Base-by-base conservation (phyloP, 495 filamentous ascomycete species). In the Hypoxylon intermedium region DNA sequence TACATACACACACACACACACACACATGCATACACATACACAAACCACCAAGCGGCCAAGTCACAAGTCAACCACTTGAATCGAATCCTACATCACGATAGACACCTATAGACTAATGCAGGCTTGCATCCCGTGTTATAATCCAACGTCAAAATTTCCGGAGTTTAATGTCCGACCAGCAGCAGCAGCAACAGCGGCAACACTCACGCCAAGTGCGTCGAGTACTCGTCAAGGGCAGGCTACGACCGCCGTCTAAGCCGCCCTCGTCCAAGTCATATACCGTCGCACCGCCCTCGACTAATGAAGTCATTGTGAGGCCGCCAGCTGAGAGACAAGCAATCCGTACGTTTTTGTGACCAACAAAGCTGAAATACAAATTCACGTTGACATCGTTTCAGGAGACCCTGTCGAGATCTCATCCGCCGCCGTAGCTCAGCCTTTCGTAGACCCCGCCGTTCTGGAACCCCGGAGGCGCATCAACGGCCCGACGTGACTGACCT, bases 391-490 rank as follows among this genome's bases (percentile, higher is more conserved):
- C 16, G 24, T 50, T 33, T 47, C 48, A 56, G 68, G 51, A 13
- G 42, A 16, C 45, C 50, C 60, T 30, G 36, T 66, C 24, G 63
- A 71, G 37, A 71, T 75, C 49, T 71, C 67, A n/a, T 75, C 74
- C 36, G 69, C 54, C 13, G 67, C 67, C 9, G 63, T 70, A 28
- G 68, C 72, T 24, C 72, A 77, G 44, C 74, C 75, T 9, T 77
- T 78, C 46, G 64, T 78, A 40, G 70, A 78, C 54, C 74, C 74
- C 6, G 65, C 71, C 0, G 65, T 71, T 49, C 44, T 78, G 33
- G 61, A 72, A 56, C 63, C 53, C 42, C 59, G 38, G 47, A 58
- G 52, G 23, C 52, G 53, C 55, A 52, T 20, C 21, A 45, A 26
- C 50, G 54, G 34, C 36, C 36, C 43, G 43, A 30, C 48, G 13